phyloP scores from a whole-genome alignment of 1,284 basidiomycete genomes.

The Fomitiporia mediterranea region DNA sequence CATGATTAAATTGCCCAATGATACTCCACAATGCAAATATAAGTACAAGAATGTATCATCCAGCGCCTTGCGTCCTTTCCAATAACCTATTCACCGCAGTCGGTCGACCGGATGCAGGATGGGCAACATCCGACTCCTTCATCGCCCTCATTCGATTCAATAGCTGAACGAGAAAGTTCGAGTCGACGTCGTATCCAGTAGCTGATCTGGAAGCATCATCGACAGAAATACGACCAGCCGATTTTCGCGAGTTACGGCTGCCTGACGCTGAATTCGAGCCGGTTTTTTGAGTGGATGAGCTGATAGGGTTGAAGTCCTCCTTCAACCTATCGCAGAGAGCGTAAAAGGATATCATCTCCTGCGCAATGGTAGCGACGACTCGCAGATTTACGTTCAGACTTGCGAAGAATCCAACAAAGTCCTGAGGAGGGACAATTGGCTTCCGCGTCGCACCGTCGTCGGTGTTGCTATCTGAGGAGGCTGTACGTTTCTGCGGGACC shows the following conservation, averaged over 20 bases:
- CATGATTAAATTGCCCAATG: too few relatives aligned
- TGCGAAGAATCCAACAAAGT: constrained; percentile 80
- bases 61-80: constrained; percentile 52
- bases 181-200: constrained; percentile 40
- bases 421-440: constrained; percentile 42
- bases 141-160: constrained; percentile 67
- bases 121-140: constrained; percentile 55
- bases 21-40: too few relatives aligned
- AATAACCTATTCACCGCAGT: constrained; percentile 61
- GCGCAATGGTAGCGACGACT: constrained; percentile 79
- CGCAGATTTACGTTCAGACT: constrained; percentile 82
- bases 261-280: background rate
- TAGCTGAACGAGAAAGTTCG: constrained; percentile 47
- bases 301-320: constrained; percentile 40
- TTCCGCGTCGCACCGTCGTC: constrained; percentile 10
- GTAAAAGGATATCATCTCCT: constrained; percentile 89
- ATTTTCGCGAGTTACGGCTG: constrained; percentile 4
- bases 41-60: too few relatives aligned
- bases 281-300: background rate
- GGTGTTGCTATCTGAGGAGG: background rate
- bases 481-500: constrained; percentile 11
- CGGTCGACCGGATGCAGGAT: constrained; percentile 44
- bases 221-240: background rate
- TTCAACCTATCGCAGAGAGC: constrained; percentile 80
- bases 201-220: constrained; percentile 4